A percentile compares a stretch with the other conserved stretches of the same genome.
Conservation (phyloP, 768 basidiomycete species). For the Mycena latifolia region DNA sequence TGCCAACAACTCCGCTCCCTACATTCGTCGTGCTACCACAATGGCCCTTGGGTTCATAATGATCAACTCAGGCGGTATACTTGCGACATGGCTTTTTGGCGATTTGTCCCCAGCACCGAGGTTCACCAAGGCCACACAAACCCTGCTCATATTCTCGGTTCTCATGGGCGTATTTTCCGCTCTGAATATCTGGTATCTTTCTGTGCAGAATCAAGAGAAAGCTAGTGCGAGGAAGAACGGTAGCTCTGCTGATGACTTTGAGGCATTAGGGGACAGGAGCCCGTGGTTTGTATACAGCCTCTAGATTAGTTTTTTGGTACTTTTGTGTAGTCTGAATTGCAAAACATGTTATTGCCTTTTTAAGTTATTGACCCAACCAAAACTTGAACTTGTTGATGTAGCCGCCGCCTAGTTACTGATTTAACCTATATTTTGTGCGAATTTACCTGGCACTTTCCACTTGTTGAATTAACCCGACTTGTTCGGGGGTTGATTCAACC, state of each 20-base stretch:
- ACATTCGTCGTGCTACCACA: slow-evolving; percentile 67
- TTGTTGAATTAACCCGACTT: no score
- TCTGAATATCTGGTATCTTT: background rate
- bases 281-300: background rate
- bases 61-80: slow-evolving; percentile 71
- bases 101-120: slow-evolving; percentile 60
- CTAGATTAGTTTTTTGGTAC: background rate
- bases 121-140: slow-evolving; percentile 62
- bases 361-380: no score
- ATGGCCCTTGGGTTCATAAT: slow-evolving; percentile 69
- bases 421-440: no score
- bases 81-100: slow-evolving; percentile 72
- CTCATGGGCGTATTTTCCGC: background rate
- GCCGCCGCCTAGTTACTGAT: no score
- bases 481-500: no score
- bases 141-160: slow-evolving; percentile 40
- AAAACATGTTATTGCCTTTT: no score
- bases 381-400: no score
- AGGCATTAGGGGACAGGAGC: background rate
- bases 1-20: slow-evolving; percentile 71
- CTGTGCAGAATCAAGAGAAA: background rate
- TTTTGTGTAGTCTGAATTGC: no score
- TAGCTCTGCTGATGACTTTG: background rate
- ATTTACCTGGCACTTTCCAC: no score
- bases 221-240: background rate